These are phyloP conservation scores for Cichorium intybus DNA, from an alignment of 140 eudicot species.

Conservation along the genomic window DNA sequence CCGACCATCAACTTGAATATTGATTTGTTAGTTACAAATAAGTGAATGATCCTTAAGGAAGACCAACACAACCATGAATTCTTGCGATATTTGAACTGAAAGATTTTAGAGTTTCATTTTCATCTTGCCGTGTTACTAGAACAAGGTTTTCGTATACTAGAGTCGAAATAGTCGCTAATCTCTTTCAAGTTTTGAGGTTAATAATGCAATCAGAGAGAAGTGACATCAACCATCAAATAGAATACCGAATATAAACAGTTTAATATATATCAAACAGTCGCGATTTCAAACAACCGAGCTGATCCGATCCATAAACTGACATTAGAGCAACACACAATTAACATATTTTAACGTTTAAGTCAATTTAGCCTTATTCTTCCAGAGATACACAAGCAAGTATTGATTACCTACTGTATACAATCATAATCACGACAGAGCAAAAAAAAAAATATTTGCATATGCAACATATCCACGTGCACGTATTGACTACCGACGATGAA, in stretches of 20 bases:
- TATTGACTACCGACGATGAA: background rate
- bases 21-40: background rate
- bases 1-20: background rate
- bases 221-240: background rate
- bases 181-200: background rate
- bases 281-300: background rate
- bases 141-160: background rate
- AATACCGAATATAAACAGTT: background rate
- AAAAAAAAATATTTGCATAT: background rate
- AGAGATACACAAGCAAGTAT: background rate
- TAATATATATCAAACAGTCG: background rate
- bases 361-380: background rate
- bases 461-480: background rate
- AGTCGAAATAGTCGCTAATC: background rate
- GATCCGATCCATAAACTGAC: constrained; percentile 4
- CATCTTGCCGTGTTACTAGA: too few relatives aligned
- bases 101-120: too few relatives aligned
- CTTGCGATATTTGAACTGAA: background rate
- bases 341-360: background rate
- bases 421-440: background rate
- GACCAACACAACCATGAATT: background rate
- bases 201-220: background rate
- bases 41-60: background rate
- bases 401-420: background rate
- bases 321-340: background rate